Conservation (phyloP, 345 rosid genomes). For the Pistacia vera region DNA sequence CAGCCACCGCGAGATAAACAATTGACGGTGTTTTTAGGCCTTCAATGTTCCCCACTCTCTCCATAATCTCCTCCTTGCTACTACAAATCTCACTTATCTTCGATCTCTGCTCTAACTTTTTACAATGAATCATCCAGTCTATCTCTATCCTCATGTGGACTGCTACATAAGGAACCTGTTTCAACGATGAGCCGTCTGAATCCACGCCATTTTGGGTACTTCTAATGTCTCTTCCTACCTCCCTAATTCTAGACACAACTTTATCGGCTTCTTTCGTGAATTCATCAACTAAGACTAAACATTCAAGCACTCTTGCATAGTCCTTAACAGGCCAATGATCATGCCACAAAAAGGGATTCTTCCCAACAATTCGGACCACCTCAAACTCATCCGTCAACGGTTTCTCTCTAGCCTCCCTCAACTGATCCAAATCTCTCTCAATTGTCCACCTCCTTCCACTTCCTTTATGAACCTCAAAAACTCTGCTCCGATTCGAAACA, state of each 20-base stretch:
- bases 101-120: slow-evolving; percentile 73
- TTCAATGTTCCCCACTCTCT: slow-evolving; percentile 70
- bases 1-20: slow-evolving; percentile 89
- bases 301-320: slow-evolving; percentile 85
- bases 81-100: slow-evolving; percentile 78
- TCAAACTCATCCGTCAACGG: slow-evolving; percentile 56
- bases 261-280: slow-evolving; percentile 72
- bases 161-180: slow-evolving; percentile 56
- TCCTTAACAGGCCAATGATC: slow-evolving; percentile 97
- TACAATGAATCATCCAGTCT: slow-evolving; percentile 99
- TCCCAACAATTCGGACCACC: slow-evolving; percentile 67
- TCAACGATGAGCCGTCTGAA: slow-evolving; percentile 3
- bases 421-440: slow-evolving; percentile 76
- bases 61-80: slow-evolving; percentile 76
- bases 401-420: slow-evolving; percentile 42
- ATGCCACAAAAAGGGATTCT: slow-evolving; percentile 96
- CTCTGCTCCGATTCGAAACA: slow-evolving; percentile 45
- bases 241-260: slow-evolving; percentile 73
- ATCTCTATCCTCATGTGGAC: slow-evolving; percentile 98
- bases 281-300: slow-evolving; percentile 77
- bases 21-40: slow-evolving; percentile 51
- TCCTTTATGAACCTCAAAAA: slow-evolving; percentile 70
- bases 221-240: slow-evolving; percentile 48
- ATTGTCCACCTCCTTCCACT: slow-evolving; percentile 96
- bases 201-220: neutral